Evolutionary conservation across 2,329 filamentous ascomycete genomes (phyloP).

Genomic region (Orbilia brochopaga): DNA sequence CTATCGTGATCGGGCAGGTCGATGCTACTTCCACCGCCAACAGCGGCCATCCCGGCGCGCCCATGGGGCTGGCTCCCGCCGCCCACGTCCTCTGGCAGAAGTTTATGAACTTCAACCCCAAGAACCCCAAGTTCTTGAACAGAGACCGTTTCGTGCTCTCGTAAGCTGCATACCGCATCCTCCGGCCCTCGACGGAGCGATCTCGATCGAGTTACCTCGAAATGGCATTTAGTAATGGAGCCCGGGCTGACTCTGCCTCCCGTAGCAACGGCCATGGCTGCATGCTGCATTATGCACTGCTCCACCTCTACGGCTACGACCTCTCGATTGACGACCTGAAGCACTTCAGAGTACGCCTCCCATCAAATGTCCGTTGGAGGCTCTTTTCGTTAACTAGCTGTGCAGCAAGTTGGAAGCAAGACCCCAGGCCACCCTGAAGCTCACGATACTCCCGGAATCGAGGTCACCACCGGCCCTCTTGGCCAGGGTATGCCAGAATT

Average conservation of each 20-base stretch:
- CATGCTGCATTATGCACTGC: conserved; percentile 98
- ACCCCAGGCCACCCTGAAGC: conserved; percentile 96
- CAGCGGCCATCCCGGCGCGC: conserved; percentile 97
- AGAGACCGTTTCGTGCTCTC: conserved; percentile 98
- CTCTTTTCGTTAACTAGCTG: conserved; percentile 49
- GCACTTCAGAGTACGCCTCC: conserved; percentile 81
- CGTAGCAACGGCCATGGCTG: conserved; percentile 94
- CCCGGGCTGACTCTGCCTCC: conserved; percentile 7
- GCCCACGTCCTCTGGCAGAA: conserved; percentile 98
- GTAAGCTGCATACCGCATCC: conserved; percentile 66
- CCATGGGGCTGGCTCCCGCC: conserved; percentile 94
- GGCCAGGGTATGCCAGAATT: conserved; percentile 72
- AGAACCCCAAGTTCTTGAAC: conserved; percentile 97
- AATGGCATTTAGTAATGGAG: conserved; percentile 1
- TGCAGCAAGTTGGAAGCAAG: conserved; percentile 73
- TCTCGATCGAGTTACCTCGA: conserved; percentile 25
- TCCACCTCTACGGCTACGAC: conserved; percentile 93
- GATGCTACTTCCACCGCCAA: conserved; percentile 97
- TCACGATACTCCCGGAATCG: conserved; percentile 93
- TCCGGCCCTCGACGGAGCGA: conserved; percentile 16
- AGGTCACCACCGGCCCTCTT: conserved; percentile 97
- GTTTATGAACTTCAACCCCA: conserved; percentile 99
- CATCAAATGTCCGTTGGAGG: not conserved
- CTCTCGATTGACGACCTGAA: conserved; percentile 90
- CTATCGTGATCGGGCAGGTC: conserved; percentile 67